Evolutionary conservation across 108 stramenopile genomes (phyloP), one percentile per base, ranked within the genome.

Genomic region (Cyclostephanos invisitatus): DNA sequence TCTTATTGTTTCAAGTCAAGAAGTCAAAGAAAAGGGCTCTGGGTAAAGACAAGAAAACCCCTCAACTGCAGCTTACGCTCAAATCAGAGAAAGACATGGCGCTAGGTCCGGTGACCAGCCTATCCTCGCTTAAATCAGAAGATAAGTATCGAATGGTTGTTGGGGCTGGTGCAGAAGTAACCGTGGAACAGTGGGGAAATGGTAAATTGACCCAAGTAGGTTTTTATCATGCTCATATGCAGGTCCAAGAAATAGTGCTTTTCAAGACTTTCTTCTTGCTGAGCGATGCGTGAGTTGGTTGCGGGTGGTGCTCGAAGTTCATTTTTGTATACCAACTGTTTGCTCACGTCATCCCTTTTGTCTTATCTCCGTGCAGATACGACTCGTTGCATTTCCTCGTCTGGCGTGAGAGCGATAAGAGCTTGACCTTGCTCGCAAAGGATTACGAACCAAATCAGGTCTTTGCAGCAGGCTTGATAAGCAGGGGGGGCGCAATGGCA

Each of bases 141-240:
- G 87, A 87, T 35, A 85, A 74, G 40, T 76, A 73, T 50, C 83
- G 93, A 12, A 67, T 95, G 22, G 81, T 95, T 15, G 83, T 95
- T 63, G 88, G 89, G 38, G 89, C 94, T 54, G 91, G 94, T 58
- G 87, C 94, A 7, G 91, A 95, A 71, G 80, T 96, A 17, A 91
- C 91, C 55, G 80, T 96, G n/a, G 94, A 96, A 60, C 90, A 92
- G 62, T 96, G 91, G 94, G 89, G 90, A 10, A 80, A 68, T 35
- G 86, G 72, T 28, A 91, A 89, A 55, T 79, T 96, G 56, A 89
- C 88, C 0, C 94, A 96, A 79, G 91, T 96, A 61, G 94, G 94
- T 17, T 96, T 96, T 65, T 96, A 90, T 64, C 88, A 92, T 40
- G 91, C 90, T 14, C 90, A 89, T 21, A 92, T 92, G 94, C 90